Evolutionary conservation across 805 yeast species (phyloP).

Genomic region (Zygoascus biomembranicola): DNA sequence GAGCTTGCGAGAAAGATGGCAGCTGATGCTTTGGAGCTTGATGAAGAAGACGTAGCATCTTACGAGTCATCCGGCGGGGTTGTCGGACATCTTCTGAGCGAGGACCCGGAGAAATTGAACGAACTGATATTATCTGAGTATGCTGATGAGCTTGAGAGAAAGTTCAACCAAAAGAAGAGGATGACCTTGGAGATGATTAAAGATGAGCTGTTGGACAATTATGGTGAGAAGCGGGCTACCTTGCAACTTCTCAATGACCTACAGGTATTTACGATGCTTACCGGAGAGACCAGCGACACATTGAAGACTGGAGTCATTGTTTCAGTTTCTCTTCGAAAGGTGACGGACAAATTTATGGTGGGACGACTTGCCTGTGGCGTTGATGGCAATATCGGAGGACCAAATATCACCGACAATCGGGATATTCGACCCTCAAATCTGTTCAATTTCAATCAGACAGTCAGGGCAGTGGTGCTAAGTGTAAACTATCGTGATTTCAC

Average conservation of each 20-base stretch:
- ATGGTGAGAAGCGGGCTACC: constrained; percentile 72
- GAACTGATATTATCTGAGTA: constrained; percentile 85
- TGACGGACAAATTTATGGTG: constrained; percentile 38
- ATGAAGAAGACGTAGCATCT: constrained; percentile 84
- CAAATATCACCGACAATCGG: constrained; percentile 30
- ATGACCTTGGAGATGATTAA: constrained; percentile 77
- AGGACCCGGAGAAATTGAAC: constrained; percentile 69
- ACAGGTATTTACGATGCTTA: constrained; percentile 80
- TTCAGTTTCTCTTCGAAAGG: constrained; percentile 65
- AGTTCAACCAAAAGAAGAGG: constrained; percentile 51
- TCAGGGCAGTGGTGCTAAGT: constrained; percentile 68
- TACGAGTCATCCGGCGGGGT: constrained; percentile 77
- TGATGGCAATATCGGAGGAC: constrained; percentile 40
- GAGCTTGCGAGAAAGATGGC: constrained; percentile 96
- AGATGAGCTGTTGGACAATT: constrained; percentile 80
- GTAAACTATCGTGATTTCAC: constrained; percentile 68
- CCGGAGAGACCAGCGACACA: constrained; percentile 73
- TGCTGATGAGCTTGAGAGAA: constrained; percentile 77
- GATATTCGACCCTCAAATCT: constrained; percentile 19
- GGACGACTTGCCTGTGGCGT: constrained; percentile 51
- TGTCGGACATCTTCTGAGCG: constrained; percentile 61
- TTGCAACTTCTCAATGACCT: constrained; percentile 55
- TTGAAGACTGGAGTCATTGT: constrained; percentile 63
- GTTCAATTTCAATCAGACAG: constrained; percentile 57
- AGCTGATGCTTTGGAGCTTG: constrained; percentile 92